Evolutionary conservation across 768 basidiomycete genomes (phyloP), one percentile per base, ranked within the genome.

Genomic region (Tylopilus subfusipes): DNA sequence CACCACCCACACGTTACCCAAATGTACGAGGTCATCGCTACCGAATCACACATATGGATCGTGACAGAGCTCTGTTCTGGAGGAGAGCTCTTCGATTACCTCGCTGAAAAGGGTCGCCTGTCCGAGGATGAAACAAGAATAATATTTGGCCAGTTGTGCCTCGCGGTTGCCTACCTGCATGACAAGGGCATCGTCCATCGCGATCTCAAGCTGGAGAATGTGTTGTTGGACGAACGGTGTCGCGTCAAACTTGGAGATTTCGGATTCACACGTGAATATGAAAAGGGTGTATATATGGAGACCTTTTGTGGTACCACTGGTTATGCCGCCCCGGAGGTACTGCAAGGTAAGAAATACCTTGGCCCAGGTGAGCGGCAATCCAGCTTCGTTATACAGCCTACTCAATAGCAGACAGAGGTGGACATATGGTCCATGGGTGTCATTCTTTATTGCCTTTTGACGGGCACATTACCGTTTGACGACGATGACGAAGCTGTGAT

Each of bases 81-180:
- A 11, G 97, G 97, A 38, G 97, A 99, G 71, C 82, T 99, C 27
- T 99, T 98, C 72, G 97, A 98, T 73, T 98, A 98, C 67, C 86
- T 99, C 22, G 92, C 89, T 14, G 97, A 99, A 76, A 91, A 96
- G 63, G 92, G 93, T 21, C 81, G 95, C 3, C 70, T 98, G 50
- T 74, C 82, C 21, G 93, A 96, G 70, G 82, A 85, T 39, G 97
- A 99, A 73, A 78, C 92, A 5, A 82, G 83, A 62, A 73, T 88
- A 21, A 72, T 98, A n/a, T 97, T 99, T 66, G 96, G 97, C n/a
- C 94, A 98, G 68, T 76, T 98, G 5, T 90, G 90, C 64, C 85
- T 98, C 11, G 95, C 94, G 0, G 90, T 98, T 21, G 92, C 88
- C 21, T 95, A 95, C 71, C 79, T 97, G 24, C 97, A 99, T 68